Evolutionary conservation across 257 asterid genomes (phyloP), one percentile per base, ranked within the genome.

Genomic region (Fraxinus anomala): DNA sequence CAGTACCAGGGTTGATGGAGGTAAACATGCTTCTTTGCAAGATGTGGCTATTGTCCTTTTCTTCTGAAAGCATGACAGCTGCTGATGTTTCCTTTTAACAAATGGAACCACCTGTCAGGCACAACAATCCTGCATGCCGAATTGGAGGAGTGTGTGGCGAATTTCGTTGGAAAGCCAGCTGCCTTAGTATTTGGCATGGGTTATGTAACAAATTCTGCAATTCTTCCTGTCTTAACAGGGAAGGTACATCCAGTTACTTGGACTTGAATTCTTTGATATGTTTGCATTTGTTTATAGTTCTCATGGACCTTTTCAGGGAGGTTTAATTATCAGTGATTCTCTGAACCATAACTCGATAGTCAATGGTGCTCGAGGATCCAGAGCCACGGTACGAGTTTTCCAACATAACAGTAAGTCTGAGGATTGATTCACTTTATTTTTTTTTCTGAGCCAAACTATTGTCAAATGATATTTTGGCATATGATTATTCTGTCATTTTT

Each of bases 321-420:
- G 97, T 72, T 88, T 96, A 87, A 93, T 96, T 23, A 93, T 96
- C 78, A 93, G 99, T 74, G 99, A 96, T 82, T 96, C 99, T 67
- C 81, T 96, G 82, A 96, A 96, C 86, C 99, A 96, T 83, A 96
- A 96, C 84, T 96, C 99, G 26, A 96, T 93, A 51, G 98, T 96
- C 68, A 96, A 93, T 82, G 99, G 99, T 30, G 99, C 99, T 56
- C 92, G 99, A 79, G 99, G 99, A 68, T 93, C 98, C 75, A 97
- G 98, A 79, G 99, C 98, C 72, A 91, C 98, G 73, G 77, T 96
- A 80, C 91, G 97, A 72, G 98, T 96, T 73, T 96, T 96, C 77
- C 99, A 93, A 89, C 99, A 96, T 82, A 96, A 96, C 83, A 93
- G 98, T 96, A 80, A 76, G 95, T 85, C 67, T 74, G 44, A 47